Evolutionary conservation across 2,329 filamentous ascomycete species (phyloP).

Genomic region (Botryotinia calthae): DNA sequence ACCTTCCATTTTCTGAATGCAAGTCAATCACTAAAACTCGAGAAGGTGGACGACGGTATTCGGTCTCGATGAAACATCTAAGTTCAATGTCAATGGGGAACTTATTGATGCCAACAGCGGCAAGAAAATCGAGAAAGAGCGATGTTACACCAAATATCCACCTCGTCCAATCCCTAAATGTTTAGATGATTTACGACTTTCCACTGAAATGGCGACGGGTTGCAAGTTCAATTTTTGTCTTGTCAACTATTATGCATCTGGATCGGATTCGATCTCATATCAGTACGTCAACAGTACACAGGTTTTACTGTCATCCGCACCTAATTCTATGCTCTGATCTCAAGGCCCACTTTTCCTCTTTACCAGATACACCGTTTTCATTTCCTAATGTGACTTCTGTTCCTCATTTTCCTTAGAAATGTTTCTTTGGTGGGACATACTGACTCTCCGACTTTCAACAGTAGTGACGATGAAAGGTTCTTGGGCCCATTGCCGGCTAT

Average conservation of each 20-base stretch:
- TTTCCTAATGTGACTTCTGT: neutral
- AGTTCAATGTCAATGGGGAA: constrained; percentile 49
- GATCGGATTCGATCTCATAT: constrained; percentile 73
- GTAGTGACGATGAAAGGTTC: constrained; percentile 75
- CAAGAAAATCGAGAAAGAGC: constrained; percentile 47
- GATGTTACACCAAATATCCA: constrained; percentile 51
- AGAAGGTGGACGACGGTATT: constrained; percentile 61
- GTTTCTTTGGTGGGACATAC: neutral
- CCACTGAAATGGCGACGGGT: constrained; percentile 65
- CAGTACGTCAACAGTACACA: constrained; percentile 43
- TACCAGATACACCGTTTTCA: neutral
- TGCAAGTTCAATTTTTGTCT: constrained; percentile 74
- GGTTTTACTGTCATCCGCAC: neutral
- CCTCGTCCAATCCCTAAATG: constrained; percentile 71
- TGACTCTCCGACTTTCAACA: neutral
- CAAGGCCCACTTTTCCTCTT: neutral
- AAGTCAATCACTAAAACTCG: constrained; percentile 42
- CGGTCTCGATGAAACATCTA: constrained; percentile 59
- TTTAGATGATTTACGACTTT: constrained; percentile 59
- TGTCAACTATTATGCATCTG: constrained; percentile 80
- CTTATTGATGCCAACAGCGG: constrained; percentile 47
- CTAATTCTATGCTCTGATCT: neutral
- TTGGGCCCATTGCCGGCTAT: constrained; percentile 68
- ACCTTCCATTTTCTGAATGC: constrained; percentile 20
- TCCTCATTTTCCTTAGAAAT: neutral